Evolutionary conservation across 2,329 filamentous ascomycete species (phyloP).

Genomic region (Trichocomaceae sp.): DNA sequence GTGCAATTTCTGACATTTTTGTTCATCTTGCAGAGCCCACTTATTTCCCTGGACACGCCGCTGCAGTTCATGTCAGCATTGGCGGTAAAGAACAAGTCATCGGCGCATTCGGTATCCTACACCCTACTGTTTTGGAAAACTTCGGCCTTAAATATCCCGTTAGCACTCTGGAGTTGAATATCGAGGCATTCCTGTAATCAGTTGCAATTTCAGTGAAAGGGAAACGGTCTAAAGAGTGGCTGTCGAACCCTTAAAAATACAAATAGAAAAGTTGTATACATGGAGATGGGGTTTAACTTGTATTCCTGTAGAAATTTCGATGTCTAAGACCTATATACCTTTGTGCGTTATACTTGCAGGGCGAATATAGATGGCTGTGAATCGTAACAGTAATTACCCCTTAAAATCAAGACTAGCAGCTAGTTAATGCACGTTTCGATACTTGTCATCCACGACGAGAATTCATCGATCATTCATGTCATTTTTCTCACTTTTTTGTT

Average conservation of each 20-base stretch:
- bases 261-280: slow-evolving; percentile 9
- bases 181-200: slow-evolving; percentile 76
- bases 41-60: slow-evolving; percentile 85
- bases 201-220: neutral
- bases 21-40: slow-evolving; percentile 56
- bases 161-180: slow-evolving; percentile 88
- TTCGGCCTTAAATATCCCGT: slow-evolving; percentile 91
- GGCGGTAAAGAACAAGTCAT: slow-evolving; percentile 68
- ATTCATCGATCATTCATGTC: slow-evolving; percentile 11
- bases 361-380: neutral
- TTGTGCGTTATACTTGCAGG: neutral
- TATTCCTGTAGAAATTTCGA: neutral
- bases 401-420: neutral
- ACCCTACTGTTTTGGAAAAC: slow-evolving; percentile 87
- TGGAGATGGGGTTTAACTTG: neutral
- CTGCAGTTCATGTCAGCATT: slow-evolving; percentile 71
- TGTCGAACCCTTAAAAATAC: neutral
- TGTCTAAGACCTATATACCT: neutral
- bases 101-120: slow-evolving; percentile 87
- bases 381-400: neutral
- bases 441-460: neutral
- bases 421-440: neutral
- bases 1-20: neutral
- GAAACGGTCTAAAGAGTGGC: neutral
- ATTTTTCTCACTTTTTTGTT: slow-evolving; percentile 12